phyloP scores from a whole-genome alignment of 2,329 filamentous ascomycete species.

The Sporothrix dimorphospora region DNA sequence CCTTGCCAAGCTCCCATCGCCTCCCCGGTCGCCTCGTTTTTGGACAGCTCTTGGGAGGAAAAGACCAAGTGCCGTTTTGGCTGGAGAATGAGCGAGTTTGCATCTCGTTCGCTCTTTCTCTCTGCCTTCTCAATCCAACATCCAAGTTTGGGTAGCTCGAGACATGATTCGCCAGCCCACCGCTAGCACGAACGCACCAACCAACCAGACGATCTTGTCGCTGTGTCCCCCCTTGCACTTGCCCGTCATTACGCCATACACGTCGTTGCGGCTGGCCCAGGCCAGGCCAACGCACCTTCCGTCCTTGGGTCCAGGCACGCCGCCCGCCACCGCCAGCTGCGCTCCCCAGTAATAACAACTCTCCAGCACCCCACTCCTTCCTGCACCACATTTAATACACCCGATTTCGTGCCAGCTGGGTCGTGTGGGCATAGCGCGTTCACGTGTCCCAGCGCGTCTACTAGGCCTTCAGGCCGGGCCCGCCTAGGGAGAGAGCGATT shows the following conservation, averaged over 20 bases:
- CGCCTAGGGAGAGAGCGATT: not conserved
- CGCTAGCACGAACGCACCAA: not conserved
- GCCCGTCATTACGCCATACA: conserved; percentile 6
- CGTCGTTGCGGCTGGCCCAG: too few relatives aligned
- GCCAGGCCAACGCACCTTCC: conserved; percentile 11
- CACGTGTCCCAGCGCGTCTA: conserved; percentile 35
- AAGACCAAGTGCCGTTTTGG: conserved; percentile 9
- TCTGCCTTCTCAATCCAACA: not conserved
- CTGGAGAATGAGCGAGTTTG: conserved; percentile 22
- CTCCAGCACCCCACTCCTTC: conserved; percentile 20
- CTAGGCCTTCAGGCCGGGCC: not conserved
- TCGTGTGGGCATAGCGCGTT: conserved; percentile 29
- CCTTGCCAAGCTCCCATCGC: not conserved
- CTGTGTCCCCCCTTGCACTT: not conserved
- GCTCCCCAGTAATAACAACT: not conserved
- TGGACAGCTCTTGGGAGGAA: conserved; percentile 16
- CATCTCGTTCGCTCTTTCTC: conserved; percentile 11
- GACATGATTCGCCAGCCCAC: conserved; percentile 21
- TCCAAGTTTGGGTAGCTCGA: not conserved
- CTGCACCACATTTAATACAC: conserved; percentile 4
- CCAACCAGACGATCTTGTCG: conserved; percentile 15
- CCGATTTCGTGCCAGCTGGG: not conserved
- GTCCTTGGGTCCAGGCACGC: conserved; percentile 1
- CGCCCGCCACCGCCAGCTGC: not conserved
- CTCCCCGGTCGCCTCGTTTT: conserved; percentile 22